Evolutionary conservation across 306 rosid genomes (phyloP).

Genomic region (Sphenostylis stenocarpa): DNA sequence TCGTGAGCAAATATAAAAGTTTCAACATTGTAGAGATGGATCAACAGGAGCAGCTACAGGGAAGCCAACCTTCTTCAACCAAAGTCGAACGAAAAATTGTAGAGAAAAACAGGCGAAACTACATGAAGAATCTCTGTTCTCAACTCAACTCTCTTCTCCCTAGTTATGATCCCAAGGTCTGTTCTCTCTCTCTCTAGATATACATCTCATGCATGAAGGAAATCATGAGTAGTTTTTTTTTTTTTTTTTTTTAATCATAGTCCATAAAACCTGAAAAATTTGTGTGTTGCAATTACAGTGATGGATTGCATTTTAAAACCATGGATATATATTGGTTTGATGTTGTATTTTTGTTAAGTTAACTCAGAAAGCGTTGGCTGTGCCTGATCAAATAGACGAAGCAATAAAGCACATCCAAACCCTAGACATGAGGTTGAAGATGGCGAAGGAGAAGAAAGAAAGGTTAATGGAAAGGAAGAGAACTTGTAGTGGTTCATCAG

Average conservation of each 20-base stretch:
- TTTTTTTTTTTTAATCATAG: not conserved
- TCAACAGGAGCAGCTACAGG: constrained; percentile 1
- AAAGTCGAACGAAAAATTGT: constrained; percentile 65
- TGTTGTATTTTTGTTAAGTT: not conserved
- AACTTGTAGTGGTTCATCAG: not conserved
- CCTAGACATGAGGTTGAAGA: constrained; percentile 48
- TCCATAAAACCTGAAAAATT: not conserved
- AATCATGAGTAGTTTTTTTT: too few species aligned
- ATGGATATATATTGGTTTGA: not conserved
- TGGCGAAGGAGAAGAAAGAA: constrained; percentile 43
- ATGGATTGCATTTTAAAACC: not conserved
- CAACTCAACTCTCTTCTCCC: constrained; percentile 74
- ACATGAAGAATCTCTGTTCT: constrained; percentile 73
- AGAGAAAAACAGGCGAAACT: constrained; percentile 85
- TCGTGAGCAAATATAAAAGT: constrained; percentile 14
- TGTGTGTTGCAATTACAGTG: not conserved
- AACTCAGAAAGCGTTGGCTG: constrained; percentile 40
- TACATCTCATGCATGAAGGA: not conserved
- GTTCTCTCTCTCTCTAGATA: constrained; percentile 30
- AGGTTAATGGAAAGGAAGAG: constrained; percentile 18
- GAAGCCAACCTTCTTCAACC: constrained; percentile 30
- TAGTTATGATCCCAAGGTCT: constrained; percentile 47
- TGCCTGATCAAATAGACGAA: constrained; percentile 63
- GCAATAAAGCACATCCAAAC: constrained; percentile 56
- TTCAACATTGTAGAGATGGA: not conserved